Conservation (phyloP, 148 eudicot genomes). For the Heliosperma pusillum region DNA sequence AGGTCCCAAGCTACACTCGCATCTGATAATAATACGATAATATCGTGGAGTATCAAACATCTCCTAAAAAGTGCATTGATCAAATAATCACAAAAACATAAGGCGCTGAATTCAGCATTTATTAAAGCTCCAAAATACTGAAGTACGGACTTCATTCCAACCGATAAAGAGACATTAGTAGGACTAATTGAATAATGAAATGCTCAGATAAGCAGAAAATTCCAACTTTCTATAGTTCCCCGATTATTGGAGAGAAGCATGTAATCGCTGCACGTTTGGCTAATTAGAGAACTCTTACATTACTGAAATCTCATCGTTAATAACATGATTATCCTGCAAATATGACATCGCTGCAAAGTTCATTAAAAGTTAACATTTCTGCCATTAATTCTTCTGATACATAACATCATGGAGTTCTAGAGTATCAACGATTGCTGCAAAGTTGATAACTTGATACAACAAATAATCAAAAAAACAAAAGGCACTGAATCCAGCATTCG, state of each 20-base stretch:
- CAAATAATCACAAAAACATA: neutral
- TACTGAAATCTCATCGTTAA: neutral
- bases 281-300: neutral
- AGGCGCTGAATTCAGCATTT: neutral
- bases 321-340: too few species aligned
- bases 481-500: neutral
- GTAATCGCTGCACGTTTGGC: neutral
- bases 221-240: neutral
- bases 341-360: too few species aligned
- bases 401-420: neutral
- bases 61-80: neutral
- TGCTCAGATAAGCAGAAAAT: neutral
- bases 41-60: neutral
- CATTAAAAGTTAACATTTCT: too few species aligned
- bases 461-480: neutral
- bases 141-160: neutral
- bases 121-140: neutral
- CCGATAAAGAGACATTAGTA: neutral
- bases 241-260: neutral
- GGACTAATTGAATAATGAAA: neutral
- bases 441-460: neutral
- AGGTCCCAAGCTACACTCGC: neutral
- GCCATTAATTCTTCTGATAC: neutral
- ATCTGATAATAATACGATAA: neutral
- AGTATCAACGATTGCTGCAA: neutral